phyloP scores from a whole-genome alignment of 148 eudicot species.

The Diospyros kaki region DNA sequence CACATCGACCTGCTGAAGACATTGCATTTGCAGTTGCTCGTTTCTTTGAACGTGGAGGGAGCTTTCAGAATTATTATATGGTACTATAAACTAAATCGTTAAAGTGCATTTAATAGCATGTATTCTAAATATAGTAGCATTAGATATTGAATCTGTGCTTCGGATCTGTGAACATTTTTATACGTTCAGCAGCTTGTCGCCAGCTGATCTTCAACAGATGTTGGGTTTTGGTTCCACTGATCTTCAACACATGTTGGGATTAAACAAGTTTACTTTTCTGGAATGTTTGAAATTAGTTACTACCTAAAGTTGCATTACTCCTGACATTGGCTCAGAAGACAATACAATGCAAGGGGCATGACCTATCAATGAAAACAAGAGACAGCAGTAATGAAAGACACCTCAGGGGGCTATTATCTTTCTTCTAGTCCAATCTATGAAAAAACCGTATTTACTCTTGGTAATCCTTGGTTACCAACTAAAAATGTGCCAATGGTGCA shows the following conservation, averaged over 20 bases:
- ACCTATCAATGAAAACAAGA: no score
- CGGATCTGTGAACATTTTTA: background rate
- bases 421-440: background rate
- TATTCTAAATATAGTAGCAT: slow-evolving; percentile 3
- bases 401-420: background rate
- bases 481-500: background rate
- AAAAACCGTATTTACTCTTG: background rate
- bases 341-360: background rate
- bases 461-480: background rate
- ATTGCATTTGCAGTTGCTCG: slow-evolving; percentile 98
- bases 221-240: background rate
- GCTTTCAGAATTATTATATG: slow-evolving; percentile 96
- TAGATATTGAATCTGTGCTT: slow-evolving; percentile 1
- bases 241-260: background rate
- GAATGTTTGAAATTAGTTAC: background rate
- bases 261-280: background rate
- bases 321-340: background rate
- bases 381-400: no score
- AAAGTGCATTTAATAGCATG: background rate
- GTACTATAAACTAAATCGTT: slow-evolving; percentile 20
- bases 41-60: slow-evolving; percentile 87
- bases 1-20: slow-evolving; percentile 93
- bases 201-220: background rate
- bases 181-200: background rate
- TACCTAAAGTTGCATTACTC: background rate